Evolutionary conservation across 1,139 yeast genomes (phyloP), one percentile per base, ranked within the genome.

Genomic region (Zygotorulaspora mrakii): DNA sequence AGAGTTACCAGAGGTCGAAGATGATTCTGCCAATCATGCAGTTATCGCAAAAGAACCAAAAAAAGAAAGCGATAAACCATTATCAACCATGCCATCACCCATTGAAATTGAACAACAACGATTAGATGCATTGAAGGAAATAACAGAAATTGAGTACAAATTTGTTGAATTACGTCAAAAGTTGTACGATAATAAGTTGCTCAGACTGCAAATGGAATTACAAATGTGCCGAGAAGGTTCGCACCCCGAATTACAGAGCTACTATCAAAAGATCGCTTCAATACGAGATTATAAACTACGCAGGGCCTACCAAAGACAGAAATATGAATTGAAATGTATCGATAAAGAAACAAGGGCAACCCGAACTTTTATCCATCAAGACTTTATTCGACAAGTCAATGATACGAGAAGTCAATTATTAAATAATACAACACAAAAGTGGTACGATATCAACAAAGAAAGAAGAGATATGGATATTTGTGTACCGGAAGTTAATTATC

Each of bases 401-500:
- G 95, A 88, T 57, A 64, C 75, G 35, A 82, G 89, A 48, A 74
- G 74, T 43, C 69, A 71, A 25, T 70, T 87, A 69, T 73, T 91
- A 38, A 72, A 77, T 43, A 73, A 77, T 13, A 85, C 95, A 4
- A 89, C 97, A 1, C 77, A 85, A 35, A 74, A 79, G 50, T 91
- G 98, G 97, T 91, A 91, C 66, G 82, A 84, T 51, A 84, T 89
- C 55, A 89, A 89, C 63, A 79, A 82, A 54, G 98, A 91, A 61
- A 73, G 97, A 51, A 75, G 95, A 49, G 80, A 79, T 40, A 73
- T 88, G 77, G 97, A 89, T 61, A 77, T 80, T 50, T 61, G 82
- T 34, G 88, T 71, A 3, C 77, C 80, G 0, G 74, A 73, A 35
- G 49, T 53, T 7, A 53, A 49, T 20, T 62, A 61, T 37, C 66